Evolutionary conservation across 1,284 basidiomycete genomes (phyloP), one percentile per base, ranked within the genome.

Genomic region (Trichosporon ovoides): DNA sequence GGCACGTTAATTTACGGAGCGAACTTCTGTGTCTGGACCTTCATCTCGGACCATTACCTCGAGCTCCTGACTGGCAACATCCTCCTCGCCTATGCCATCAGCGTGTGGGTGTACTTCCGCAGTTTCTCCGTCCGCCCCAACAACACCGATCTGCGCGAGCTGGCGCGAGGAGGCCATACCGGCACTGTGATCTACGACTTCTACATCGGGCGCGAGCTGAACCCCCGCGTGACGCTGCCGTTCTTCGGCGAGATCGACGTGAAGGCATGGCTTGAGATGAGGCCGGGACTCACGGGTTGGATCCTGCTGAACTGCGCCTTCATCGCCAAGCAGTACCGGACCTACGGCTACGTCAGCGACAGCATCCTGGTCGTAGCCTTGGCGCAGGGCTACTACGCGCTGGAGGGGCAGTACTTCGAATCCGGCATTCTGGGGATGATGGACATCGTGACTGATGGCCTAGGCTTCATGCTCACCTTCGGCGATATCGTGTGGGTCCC

Each of bases 201-300:
- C 16, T 56, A 50, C 48, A 56, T 56, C 10, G 55, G 55, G 6
- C 55, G 55, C 48, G 55, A 56, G 37, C 48, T 56, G 22, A 56
- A 56, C 37, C 55, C 55, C 3, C 55, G 55, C 24, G 55, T 56
- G 18, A 56, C 36, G n/a, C 48, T 56, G 36, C 55, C 55, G 7
- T 34, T 56, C 55, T 34, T 56, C 16, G 55, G 55, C 18, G 55
- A 56, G 18, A 22, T 56, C 58, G 55, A 70, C 40, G 60, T 77
- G 60, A 61, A 64, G 54, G 57, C 68, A 14, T 66, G 63, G 65
- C 57, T 69, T 34, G 56, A 66, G 49, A 65, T 61, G 38, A 49
- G 63, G 20, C 61, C 62, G 3, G 55, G 55, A 10, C 55, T 56
- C 13, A 56, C 55, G 4, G 55, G 55, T 1, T 56, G 55, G 55